A percentile compares a stretch with the other conserved stretches of the same genome.
Conservation (phyloP, 441 rosid species). For the Mallotus japonicus region DNA sequence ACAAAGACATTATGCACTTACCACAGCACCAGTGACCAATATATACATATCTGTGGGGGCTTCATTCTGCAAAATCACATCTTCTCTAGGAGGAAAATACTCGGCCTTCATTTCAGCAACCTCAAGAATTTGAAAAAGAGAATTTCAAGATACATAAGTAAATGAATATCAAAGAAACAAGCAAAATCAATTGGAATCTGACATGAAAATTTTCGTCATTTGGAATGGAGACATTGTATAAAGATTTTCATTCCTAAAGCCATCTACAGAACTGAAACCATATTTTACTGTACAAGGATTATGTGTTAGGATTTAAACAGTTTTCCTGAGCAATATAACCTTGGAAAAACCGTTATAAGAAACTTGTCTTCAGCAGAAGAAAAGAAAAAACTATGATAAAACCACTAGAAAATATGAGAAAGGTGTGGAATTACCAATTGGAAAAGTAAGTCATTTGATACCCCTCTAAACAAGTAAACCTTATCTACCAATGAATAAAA, state of each 20-base stretch:
- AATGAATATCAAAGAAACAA: conserved; percentile 11
- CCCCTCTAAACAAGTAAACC: conserved; percentile 83
- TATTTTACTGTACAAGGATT: neutral
- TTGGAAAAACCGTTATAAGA: neutral
- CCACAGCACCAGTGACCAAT: conserved; percentile 78
- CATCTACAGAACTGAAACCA: neutral
- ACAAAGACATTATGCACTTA: conserved; percentile 26
- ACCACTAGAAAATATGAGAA: conserved; percentile 11
- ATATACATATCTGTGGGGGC: conserved; percentile 86
- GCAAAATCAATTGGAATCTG: neutral
- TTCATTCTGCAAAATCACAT: conserved; percentile 88
- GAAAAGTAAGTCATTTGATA: conserved; percentile 88
- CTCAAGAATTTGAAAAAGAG: conserved; percentile 29
- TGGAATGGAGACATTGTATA: neutral
- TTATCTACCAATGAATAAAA: conserved; percentile 77
- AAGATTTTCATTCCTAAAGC: neutral
- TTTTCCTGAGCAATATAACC: neutral
- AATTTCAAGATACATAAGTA: conserved; percentile 5
- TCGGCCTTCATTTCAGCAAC: conserved; percentile 92
- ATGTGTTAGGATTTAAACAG: neutral
- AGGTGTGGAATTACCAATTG: conserved; percentile 62
- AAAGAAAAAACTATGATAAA: conserved; percentile 5
- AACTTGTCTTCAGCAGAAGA: neutral
- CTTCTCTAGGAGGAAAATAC: conserved; percentile 91
- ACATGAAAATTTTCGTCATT: neutral